Conservation (phyloP, 2,329 filamentous ascomycete species). For the Xylaria sp. region DNA sequence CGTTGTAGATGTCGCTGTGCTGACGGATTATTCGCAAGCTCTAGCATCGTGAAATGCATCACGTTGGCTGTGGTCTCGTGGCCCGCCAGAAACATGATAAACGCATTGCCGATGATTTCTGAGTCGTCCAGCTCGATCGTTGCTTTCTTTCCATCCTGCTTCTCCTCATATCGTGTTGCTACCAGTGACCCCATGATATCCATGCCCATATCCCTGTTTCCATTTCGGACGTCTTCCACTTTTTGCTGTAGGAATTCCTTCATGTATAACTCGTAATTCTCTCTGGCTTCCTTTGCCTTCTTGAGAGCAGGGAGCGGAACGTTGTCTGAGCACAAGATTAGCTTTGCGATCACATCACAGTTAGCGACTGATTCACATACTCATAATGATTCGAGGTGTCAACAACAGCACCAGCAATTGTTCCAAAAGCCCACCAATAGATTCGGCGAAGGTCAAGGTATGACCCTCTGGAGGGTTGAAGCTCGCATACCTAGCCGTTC, state of each 20-base stretch:
- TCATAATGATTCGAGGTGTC: conserved; percentile 66
- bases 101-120: conserved; percentile 79
- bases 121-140: conserved; percentile 61
- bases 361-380: conserved; percentile 49
- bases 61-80: conserved; percentile 85
- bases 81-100: conserved; percentile 76
- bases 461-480: conserved; percentile 63
- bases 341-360: not conserved
- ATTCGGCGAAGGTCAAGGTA: conserved; percentile 72
- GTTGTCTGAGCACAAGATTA: conserved; percentile 39
- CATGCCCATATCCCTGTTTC: conserved; percentile 59
- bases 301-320: conserved; percentile 64
- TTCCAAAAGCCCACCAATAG: conserved; percentile 70
- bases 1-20: conserved; percentile 74
- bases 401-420: conserved; percentile 72
- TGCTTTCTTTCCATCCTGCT: conserved; percentile 40
- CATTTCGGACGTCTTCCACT: conserved; percentile 53
- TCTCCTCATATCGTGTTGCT: conserved; percentile 54
- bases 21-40: conserved; percentile 72
- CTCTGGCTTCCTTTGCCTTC: conserved; percentile 63
- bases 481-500: conserved; percentile 59
- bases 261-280: conserved; percentile 77
- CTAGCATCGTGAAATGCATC: conserved; percentile 76
- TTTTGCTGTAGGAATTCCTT: conserved; percentile 74
- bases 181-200: conserved; percentile 65